phyloP scores from a whole-genome alignment of 1,139 yeast species.

The Starmera stellimalicola region DNA sequence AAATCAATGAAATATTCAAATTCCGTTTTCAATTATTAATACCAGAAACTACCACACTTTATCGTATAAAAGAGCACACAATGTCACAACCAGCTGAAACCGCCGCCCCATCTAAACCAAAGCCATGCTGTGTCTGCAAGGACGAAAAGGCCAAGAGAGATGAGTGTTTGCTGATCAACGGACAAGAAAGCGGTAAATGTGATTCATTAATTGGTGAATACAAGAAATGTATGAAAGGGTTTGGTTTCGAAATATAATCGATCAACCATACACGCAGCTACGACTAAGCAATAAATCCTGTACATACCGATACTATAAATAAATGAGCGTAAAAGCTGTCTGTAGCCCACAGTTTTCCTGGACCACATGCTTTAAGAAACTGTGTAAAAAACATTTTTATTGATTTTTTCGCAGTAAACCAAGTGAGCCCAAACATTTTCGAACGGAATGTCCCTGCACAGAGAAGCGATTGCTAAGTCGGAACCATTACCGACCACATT shows the following conservation, averaged over 20 bases:
- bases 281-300: no score
- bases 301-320: no score
- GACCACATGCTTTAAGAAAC: no score
- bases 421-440: not conserved
- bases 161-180: slow-evolving; percentile 75
- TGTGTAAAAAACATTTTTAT: no score
- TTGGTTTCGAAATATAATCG: slow-evolving; percentile 56
- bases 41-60: slow-evolving; percentile 1
- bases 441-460: slow-evolving; percentile 17
- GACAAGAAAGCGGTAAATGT: slow-evolving; percentile 81
- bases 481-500: slow-evolving; percentile 25
- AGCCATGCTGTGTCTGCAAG: slow-evolving; percentile 95
- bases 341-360: no score
- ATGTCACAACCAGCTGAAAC: slow-evolving; percentile 8
- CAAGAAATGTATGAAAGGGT: slow-evolving; percentile 86
- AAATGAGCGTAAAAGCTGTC: no score
- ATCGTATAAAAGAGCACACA: not conserved
- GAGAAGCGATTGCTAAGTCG: slow-evolving; percentile 10
- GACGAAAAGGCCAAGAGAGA: slow-evolving; percentile 80
- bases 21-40: not conserved
- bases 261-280: no score
- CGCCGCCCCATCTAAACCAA: slow-evolving; percentile 37
- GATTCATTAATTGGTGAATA: slow-evolving; percentile 59
- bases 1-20: no score
- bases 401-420: no score